Base-by-base conservation (phyloP, 2,329 filamentous ascomycete species). In the Rugonectria rugulosa region DNA sequence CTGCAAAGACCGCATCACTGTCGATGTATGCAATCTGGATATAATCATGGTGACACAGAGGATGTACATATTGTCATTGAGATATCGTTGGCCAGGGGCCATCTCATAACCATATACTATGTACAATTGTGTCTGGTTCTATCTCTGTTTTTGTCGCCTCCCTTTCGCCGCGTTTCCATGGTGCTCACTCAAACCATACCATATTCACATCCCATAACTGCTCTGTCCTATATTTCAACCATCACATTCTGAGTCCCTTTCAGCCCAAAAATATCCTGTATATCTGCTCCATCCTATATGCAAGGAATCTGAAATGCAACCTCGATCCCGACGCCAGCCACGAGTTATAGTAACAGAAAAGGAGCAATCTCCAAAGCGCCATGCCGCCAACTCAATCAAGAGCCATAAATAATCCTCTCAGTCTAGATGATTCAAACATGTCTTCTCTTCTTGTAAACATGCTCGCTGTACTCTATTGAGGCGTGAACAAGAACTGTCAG, bases 351-450 rank as follows among this genome's bases (percentile, higher is more conserved):
- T 41, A 36, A 15, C 21, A 41, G 14, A 14, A 56, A 50, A 21
- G 27, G 9, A 31, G 17, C 46, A 50, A 37, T 36, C 53, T 27
- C n/a, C 45, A 50, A 51, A 56, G 53, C 46, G 46, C 41, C 46
- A 50, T 51, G 46, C 53, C 53, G 21, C 40, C 26, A 51, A 56
- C 53, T 56, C 53, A 46, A 24, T 40, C 46, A 15, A 26, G 36
- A 34, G 40, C 29, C 47, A 50, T 43, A 10, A 20, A 36, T 20
- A 49, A 42, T 17, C 31, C 26, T 31, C 38, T 34, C 29, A 29
- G 20, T 56, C 53, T 56, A 56, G 41, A 50, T 56, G 46, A 50
- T 41, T 11, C n/a, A 34, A 51, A 50, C 46, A 51, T 45, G 27
- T 29, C 26, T 43, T 29, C 20, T 26, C 20, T 11, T 29, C 3